phyloP scores from a whole-genome alignment of 306 rosid species.

The Ormosia emarginata region DNA sequence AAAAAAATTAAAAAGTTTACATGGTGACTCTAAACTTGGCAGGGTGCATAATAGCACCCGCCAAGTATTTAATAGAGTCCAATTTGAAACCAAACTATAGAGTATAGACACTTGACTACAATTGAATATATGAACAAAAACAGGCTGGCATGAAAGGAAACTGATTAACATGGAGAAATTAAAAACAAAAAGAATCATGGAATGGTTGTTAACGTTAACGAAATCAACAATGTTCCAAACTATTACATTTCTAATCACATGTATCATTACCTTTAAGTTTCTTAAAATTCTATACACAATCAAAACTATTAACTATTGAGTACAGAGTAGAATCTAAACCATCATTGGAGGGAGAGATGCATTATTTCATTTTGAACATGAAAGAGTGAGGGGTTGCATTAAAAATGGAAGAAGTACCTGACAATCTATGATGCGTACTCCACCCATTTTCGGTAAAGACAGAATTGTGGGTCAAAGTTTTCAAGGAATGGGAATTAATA shows the following conservation, averaged over 20 bases:
- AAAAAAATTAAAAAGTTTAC: no score
- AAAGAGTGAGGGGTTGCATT: conserved; percentile 28
- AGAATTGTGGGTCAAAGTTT: conserved; percentile 89
- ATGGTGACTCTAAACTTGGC: no score
- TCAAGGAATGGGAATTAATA: conserved; percentile 51
- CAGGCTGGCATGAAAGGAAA: conserved; percentile 39
- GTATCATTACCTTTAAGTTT: background rate
- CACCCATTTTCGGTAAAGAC: conserved; percentile 54
- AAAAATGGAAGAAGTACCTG: conserved; percentile 37
- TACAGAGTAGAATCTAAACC: conserved; percentile 9
- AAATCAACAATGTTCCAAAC: conserved; percentile 16
- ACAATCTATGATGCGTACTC: conserved; percentile 41
- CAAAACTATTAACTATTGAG: conserved; percentile 29
- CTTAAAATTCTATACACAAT: background rate
- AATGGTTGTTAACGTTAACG: conserved; percentile 22
- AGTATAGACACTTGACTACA: conserved; percentile 5
- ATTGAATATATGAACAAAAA: conserved; percentile 19
- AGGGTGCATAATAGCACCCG: no score
- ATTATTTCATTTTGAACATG: conserved; percentile 20
- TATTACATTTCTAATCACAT: background rate
- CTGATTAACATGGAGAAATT: conserved; percentile 10
- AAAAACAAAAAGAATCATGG: background rate
- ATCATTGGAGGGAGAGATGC: conserved; percentile 26
- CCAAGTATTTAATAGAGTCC: conserved; percentile 1
- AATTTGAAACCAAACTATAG: conserved; percentile 13